Evolutionary conservation across 768 basidiomycete species (phyloP).

Genomic region (Mrakia frigida): DNA sequence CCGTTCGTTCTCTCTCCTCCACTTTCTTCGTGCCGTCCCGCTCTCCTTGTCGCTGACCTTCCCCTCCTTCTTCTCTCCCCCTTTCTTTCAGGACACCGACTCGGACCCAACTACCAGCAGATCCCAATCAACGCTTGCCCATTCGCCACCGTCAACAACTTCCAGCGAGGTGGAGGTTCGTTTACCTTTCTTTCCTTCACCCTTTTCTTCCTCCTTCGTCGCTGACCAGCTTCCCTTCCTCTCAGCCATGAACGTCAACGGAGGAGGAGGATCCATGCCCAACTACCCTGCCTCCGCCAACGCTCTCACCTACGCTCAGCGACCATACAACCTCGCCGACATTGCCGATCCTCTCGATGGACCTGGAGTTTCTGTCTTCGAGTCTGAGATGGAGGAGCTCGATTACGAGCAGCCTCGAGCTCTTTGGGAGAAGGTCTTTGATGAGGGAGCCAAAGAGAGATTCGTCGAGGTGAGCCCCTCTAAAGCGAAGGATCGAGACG

Average conservation of each 20-base stretch:
- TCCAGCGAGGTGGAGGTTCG: slow-evolving; percentile 53
- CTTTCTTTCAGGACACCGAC: slow-evolving; percentile 2
- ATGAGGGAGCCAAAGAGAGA: neutral
- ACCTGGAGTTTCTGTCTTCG: slow-evolving; percentile 49
- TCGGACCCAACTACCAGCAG: slow-evolving; percentile 52
- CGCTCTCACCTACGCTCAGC: slow-evolving; percentile 60
- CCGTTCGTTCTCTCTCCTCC: slow-evolving; percentile 7
- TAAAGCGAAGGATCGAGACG: neutral
- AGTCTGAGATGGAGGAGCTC: slow-evolving; percentile 59
- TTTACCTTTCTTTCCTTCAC: neutral
- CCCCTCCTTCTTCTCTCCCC: neutral
- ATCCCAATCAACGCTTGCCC: slow-evolving; percentile 76
- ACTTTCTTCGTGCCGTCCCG: neutral
- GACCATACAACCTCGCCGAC: slow-evolving; percentile 28
- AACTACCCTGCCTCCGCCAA: slow-evolving; percentile 78
- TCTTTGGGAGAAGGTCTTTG: neutral
- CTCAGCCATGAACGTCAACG: slow-evolving; percentile 29
- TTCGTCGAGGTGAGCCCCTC: neutral
- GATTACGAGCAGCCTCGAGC: neutral
- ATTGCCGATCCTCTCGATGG: slow-evolving; percentile 22
- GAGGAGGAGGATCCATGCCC: slow-evolving; percentile 73
- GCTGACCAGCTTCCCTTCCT: neutral
- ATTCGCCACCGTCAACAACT: slow-evolving; percentile 55
- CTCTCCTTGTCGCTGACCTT: neutral
- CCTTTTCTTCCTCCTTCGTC: neutral